Evolutionary conservation across 441 rosid species (phyloP).

Genomic region (Lagerstroemia fauriei): DNA sequence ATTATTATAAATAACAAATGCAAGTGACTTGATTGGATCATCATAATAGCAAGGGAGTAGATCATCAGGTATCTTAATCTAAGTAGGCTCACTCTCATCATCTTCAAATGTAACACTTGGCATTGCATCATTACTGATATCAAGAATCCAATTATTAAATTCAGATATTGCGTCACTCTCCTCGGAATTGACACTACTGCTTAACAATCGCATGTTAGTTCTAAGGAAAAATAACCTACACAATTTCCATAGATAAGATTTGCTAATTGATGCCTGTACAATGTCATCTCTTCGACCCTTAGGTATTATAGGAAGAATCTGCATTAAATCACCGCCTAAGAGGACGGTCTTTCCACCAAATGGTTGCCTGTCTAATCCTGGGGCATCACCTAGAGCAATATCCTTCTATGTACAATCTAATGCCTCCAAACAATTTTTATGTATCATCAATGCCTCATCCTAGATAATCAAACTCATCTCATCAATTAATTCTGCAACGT

Average conservation of each 20-base stretch:
- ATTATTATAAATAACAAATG: too few relatives aligned
- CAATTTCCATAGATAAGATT: background rate
- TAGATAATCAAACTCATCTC: constrained; percentile 10
- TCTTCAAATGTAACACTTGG: background rate
- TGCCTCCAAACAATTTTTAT: constrained; percentile 19
- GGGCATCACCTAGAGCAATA: background rate
- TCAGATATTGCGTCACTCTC: too few relatives aligned
- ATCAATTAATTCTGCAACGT: background rate
- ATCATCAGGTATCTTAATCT: background rate
- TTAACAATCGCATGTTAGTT: background rate
- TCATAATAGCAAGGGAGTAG: too few relatives aligned
- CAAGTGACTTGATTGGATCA: background rate
- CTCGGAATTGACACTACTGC: background rate
- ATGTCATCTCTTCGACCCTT: background rate
- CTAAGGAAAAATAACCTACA: background rate
- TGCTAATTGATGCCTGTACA: background rate
- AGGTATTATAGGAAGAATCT: background rate
- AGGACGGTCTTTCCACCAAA: background rate
- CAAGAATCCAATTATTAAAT: background rate
- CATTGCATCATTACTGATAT: background rate
- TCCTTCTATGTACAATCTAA: constrained; percentile 2
- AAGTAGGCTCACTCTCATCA: background rate
- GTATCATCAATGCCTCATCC: constrained; percentile 22
- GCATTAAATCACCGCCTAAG: background rate
- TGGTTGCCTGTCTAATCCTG: background rate